A percentile compares a stretch with the other conserved stretches of the same genome.
Conservation (phyloP, 2,329 filamentous ascomycete genomes). For the Claviceps quebecensis region DNA sequence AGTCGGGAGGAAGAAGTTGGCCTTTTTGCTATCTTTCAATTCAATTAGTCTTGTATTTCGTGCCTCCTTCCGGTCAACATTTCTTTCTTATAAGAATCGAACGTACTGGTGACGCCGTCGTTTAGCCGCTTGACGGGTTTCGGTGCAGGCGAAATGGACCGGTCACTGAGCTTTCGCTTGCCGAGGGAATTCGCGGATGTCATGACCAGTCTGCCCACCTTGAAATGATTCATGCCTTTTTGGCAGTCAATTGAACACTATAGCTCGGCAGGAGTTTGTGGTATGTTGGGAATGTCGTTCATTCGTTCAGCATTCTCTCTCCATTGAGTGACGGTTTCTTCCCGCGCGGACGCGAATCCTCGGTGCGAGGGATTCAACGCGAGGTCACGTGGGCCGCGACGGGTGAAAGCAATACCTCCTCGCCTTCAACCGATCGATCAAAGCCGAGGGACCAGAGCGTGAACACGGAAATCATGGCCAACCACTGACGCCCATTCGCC, state of each 20-base stretch:
- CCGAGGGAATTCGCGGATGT: slow-evolving; percentile 9
- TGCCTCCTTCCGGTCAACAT: slow-evolving; percentile 25
- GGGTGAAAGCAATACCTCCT: background rate
- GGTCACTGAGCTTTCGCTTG: slow-evolving; percentile 25
- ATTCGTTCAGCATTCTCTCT: no score
- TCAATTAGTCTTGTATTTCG: slow-evolving; percentile 29
- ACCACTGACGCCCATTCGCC: background rate
- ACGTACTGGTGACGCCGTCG: background rate
- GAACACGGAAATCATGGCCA: background rate
- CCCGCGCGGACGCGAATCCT: no score
- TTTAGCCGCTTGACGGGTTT: slow-evolving; percentile 25
- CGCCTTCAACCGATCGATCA: background rate
- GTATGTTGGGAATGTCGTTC: no score
- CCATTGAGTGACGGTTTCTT: no score
- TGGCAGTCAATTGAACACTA: no score
- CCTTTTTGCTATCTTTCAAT: slow-evolving; percentile 48
- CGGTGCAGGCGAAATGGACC: slow-evolving; percentile 37
- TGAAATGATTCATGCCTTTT: background rate
- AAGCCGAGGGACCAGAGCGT: background rate
- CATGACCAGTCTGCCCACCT: slow-evolving; percentile 10
- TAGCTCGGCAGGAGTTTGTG: no score
- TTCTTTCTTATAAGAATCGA: no score
- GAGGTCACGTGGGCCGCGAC: slow-evolving; percentile 4
- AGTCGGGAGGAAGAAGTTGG: slow-evolving; percentile 75
- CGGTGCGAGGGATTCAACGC: background rate